Base-by-base conservation (phyloP, 2,329 filamentous ascomycete genomes). In the Didymella glomerata region DNA sequence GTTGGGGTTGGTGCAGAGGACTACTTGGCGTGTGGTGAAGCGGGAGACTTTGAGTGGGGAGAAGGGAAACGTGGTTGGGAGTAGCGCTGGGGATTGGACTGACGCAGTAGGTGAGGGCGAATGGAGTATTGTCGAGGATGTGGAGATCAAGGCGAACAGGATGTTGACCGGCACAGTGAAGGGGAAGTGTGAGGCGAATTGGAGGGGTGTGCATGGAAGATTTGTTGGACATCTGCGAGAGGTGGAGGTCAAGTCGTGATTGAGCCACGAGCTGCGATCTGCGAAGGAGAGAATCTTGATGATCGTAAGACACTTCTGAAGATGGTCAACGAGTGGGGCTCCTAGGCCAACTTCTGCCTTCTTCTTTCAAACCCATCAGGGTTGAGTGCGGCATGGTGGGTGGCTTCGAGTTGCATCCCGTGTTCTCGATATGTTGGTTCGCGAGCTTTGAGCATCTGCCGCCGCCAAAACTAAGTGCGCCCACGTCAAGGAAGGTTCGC, bases 161-260 rank as follows among this genome's bases (percentile, higher is more conserved):
- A 49, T 77, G 46, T 48, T 77, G 36, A 67, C 75, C 1, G 73
- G 70, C 2, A 76, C 72, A 24, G 76, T 77, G 13, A 77, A 66
- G 64, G 68, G 67, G 0, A 77, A 77, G 62, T 76, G 75, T 51
- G 76, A 77, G 61, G 66, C 68, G 55, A 76, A 72, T 38, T 77
- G 72, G 72, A 68, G 61, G 42, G 72, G 74, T 6, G 59, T 70
- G 13, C 76, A 77, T 64, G 61, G 48, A n/a, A 65, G 61, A 57
- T 77, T 73, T 57, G 49, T 75, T 11, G 66, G 57, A 42, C 61
- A 70, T 57, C 54, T 76, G 63, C 60, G 61, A 54, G 63, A 54
- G 20, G 20, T 2, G 20, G 36, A 40, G 36, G 18, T 5, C 10
- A 28, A 28, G 27, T 28, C 27, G 27, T 28, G 27, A 28, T 6